Conservation (phyloP, 129 eudicot genomes). For the Rutidosis leptorrhynchoides region DNA sequence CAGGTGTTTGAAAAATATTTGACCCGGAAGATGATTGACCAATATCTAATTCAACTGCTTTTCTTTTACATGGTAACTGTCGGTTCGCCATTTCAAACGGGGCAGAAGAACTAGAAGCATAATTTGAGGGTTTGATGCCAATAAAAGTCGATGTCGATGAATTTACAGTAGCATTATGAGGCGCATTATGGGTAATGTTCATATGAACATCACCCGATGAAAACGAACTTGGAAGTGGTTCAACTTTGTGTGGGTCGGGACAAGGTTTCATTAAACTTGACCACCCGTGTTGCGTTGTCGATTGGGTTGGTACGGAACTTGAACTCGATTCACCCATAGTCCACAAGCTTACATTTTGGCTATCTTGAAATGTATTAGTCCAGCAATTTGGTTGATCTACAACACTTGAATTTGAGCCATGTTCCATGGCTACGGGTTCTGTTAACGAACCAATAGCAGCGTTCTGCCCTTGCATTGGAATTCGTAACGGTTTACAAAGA, state of each 20-base stretch:
- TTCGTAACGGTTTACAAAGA: constrained; percentile 8
- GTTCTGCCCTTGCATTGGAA: constrained; percentile 85
- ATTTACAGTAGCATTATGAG: too few relatives aligned
- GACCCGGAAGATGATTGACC: constrained; percentile 77
- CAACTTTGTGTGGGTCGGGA: constrained; percentile 41
- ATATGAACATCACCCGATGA: constrained; percentile 41
- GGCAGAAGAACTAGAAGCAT: constrained; percentile 39
- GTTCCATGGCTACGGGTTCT: constrained; percentile 52
- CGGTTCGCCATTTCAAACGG: constrained; percentile 51
- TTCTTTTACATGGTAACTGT: constrained; percentile 65
- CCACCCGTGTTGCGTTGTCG: constrained; percentile 44
- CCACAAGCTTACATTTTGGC: constrained; percentile 45
- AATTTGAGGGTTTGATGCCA: constrained; percentile 31
- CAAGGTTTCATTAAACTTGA: constrained; percentile 31
- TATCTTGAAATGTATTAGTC: constrained; percentile 46
- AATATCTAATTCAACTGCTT: constrained; percentile 49
- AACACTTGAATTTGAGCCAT: constrained; percentile 49
- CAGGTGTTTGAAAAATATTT: constrained; percentile 12
- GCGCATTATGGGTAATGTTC: constrained; percentile 37
- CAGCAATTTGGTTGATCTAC: constrained; percentile 56
- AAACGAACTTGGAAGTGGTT: constrained; percentile 33
- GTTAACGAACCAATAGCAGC: constrained; percentile 61
- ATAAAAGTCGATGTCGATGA: constrained; percentile 42
- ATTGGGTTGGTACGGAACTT: constrained; percentile 29
- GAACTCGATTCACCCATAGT: constrained; percentile 72